A percentile compares a stretch with the other conserved stretches of the same genome.
These are phyloP conservation scores for Aspergillus fumigatiaffinis DNA, from an alignment of 2,329 filamentous ascomycete genomes.

Conservation along the genomic window DNA sequence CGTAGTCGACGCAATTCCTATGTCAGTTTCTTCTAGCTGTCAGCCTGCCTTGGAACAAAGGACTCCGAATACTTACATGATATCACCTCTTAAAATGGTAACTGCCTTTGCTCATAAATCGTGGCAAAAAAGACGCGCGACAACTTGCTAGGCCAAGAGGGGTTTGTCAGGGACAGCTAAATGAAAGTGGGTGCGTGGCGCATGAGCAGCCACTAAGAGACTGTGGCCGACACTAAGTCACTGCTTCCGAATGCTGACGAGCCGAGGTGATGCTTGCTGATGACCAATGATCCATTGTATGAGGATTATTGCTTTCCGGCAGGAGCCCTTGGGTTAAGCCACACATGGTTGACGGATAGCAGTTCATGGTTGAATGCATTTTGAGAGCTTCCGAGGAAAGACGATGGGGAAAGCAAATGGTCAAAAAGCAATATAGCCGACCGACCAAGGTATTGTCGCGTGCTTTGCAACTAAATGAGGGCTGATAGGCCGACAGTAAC, in stretches of 20 bases:
- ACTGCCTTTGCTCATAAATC: neutral
- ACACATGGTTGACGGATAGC: neutral
- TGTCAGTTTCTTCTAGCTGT: neutral
- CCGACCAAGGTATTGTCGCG: neutral
- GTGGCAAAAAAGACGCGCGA: neutral
- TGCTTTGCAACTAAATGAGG: neutral
- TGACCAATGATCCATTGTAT: neutral
- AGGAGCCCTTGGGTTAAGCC: neutral
- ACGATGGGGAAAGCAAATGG: neutral
- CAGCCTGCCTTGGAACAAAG: neutral
- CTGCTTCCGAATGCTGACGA: neutral
- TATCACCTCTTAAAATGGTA: neutral
- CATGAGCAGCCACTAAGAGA: neutral
- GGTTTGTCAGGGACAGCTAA: neutral
- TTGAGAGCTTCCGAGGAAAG: neutral
- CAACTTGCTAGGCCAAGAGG: neutral
- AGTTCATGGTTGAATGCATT: neutral
- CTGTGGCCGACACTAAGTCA: neutral
- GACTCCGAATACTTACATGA: neutral
- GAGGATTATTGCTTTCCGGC: neutral
- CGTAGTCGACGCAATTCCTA: neutral
- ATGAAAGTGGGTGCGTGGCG: neutral
- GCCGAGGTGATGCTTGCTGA: neutral
- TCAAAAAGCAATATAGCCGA: neutral
- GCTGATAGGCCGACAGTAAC: neutral